Percentiles rank a stretch among this genome's conserved stretches.
Conservation (phyloP, 306 rosid species). For the Cicer bijugum region DNA sequence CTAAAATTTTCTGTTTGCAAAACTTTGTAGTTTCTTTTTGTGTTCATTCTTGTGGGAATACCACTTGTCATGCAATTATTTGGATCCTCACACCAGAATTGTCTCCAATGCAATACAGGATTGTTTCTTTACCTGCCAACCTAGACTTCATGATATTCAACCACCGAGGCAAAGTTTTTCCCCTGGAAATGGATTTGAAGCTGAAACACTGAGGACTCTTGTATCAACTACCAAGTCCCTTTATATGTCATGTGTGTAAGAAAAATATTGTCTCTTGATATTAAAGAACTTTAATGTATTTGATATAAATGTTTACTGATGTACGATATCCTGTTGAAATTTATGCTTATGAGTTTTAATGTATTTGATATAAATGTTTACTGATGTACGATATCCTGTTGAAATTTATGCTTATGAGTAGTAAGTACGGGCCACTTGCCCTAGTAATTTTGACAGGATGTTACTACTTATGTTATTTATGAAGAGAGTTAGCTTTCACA, state of each 20-base stretch:
- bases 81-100: slow-evolving; percentile 32
- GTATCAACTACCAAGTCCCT: slow-evolving; percentile 22
- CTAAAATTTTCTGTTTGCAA: slow-evolving; percentile 17
- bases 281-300: slow-evolving; percentile 23
- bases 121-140: slow-evolving; percentile 76
- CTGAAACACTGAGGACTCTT: slow-evolving; percentile 55
- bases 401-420: too few species aligned
- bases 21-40: slow-evolving; percentile 5
- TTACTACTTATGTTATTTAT: background rate
- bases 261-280: background rate
- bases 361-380: too few species aligned
- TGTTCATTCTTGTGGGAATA: slow-evolving; percentile 32
- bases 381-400: too few species aligned
- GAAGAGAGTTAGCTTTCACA: slow-evolving; percentile 11
- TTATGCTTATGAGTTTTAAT: slow-evolving; percentile 4
- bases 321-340: slow-evolving; percentile 10
- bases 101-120: slow-evolving; percentile 58
- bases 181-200: slow-evolving; percentile 66
- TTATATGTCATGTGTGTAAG: slow-evolving; percentile 19
- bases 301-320: slow-evolving; percentile 41
- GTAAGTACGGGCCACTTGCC: slow-evolving; percentile 28
- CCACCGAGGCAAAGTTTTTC: slow-evolving; percentile 73
- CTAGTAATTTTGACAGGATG: slow-evolving; percentile 38
- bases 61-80: slow-evolving; percentile 1
- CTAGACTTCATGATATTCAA: slow-evolving; percentile 86